Evolutionary conservation across 768 basidiomycete species (phyloP), one percentile per base, ranked within the genome.

Genomic region (Cystofilobasidium bisporidii): DNA sequence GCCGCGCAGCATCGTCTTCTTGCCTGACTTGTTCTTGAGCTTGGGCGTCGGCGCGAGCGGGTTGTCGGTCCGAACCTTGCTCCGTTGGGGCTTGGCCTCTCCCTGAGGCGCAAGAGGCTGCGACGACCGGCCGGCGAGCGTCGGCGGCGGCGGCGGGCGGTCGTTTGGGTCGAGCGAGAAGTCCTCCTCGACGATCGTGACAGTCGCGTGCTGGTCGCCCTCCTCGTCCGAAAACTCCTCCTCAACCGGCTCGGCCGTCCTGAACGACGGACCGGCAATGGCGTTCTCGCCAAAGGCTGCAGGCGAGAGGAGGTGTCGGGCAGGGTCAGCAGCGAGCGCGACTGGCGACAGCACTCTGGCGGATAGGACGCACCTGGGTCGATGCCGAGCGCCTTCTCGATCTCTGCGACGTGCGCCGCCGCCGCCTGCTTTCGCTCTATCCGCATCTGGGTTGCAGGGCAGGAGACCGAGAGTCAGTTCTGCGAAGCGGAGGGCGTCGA

Each of bases 131-230:
- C 30, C 64, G 15, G 56, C 18, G 11, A 53, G 62, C 26, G 61
- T 30, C 12, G 41, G 24, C 32, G 63, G 24, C 3, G 60, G 59
- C n/a, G 53, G 47, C 2, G 58, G 12, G 15, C 48, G 50, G n/a
- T 43, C 40, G 11, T 60, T 36, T n/a, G 66, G 61, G 40, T 68
- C 67, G 41, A 63, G 32, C 41, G 47, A 43, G 22, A 68, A 68
- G n/a, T 68, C 67, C 24, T 69, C 68, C 26, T 65, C 64, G 41
- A 69, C 24, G 33, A 69, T 64, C 28, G 68, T 69, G 20, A 69
- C 68, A 3, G 63, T 64, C 4, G 68, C 68, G 38, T 60, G 61
- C 20, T 64, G 63, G 26, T 69, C 68, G 36, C 63, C 63, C 28
- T 69, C 68, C 38, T 40, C 55, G 61, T 68, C 61, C 24, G 63